These are phyloP conservation scores for Diphasiastrum complanatum DNA, from an alignment of 83 land plant species.

Conservation along the genomic window DNA sequence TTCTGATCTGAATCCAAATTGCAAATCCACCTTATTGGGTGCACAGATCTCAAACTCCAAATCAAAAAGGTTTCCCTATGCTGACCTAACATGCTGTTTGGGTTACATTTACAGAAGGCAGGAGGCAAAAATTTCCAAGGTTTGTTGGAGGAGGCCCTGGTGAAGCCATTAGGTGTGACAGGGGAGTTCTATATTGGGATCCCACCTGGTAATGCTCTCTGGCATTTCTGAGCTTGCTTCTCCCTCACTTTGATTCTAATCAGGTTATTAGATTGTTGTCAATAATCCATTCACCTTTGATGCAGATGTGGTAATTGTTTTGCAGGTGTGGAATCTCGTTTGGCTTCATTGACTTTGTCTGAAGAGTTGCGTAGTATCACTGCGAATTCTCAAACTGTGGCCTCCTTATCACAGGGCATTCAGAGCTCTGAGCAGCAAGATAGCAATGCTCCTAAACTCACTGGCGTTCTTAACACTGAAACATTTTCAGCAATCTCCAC, in stretches of 20 bases:
- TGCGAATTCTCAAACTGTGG: neutral
- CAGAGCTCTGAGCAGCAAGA: too few species aligned
- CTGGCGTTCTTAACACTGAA: constrained; percentile 15
- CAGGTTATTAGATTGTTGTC: neutral
- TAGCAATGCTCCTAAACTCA: too few species aligned
- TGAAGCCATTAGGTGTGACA: constrained; percentile 55
- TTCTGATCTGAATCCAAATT: constrained; percentile 4
- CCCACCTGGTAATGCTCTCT: constrained; percentile 60
- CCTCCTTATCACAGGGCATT: constrained; percentile 24
- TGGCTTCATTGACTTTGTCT: constrained; percentile 67
- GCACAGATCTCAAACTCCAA: neutral
- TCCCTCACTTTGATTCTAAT: neutral
- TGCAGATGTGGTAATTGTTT: constrained; percentile 4
- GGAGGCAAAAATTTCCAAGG: constrained; percentile 80
- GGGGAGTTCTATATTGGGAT: constrained; percentile 91
- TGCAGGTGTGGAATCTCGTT: constrained; percentile 84
- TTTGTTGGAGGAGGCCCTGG: constrained; percentile 67
- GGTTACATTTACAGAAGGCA: constrained; percentile 48
- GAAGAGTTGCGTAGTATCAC: constrained; percentile 34
- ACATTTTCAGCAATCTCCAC: constrained; percentile 33
- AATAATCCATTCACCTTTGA: neutral
- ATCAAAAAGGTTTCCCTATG: too few species aligned
- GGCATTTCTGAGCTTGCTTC: neutral
- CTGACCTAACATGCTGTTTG: neutral
- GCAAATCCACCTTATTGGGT: neutral